These are phyloP conservation scores for Backusella tarrabulga DNA, from an alignment of 192 early-diverging fungal species.

Conservation along the genomic window DNA sequence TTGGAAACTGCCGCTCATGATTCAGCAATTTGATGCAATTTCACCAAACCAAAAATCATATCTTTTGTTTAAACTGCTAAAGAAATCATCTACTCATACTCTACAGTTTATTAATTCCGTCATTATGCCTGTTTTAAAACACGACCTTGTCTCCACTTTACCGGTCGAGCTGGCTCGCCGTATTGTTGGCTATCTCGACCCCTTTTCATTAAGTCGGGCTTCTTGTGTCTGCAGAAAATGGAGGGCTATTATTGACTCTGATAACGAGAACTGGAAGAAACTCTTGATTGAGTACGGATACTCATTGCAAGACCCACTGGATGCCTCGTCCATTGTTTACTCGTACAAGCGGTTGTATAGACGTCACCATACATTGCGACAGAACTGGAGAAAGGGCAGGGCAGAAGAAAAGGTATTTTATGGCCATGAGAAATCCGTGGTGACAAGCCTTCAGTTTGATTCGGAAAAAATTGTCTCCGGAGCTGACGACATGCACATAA, in stretches of 20 bases:
- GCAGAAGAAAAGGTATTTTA: constrained; percentile 57
- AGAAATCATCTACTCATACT: constrained; percentile 73
- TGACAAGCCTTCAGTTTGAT: constrained; percentile 96
- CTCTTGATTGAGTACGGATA: constrained; percentile 48
- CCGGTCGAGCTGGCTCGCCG: constrained; percentile 72
- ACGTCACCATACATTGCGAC: constrained; percentile 72
- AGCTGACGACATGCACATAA: constrained; percentile 88
- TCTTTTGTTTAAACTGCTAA: constrained; percentile 85
- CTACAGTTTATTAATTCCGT: constrained; percentile 91
- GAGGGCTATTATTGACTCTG: constrained; percentile 75
- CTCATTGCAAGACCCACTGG: constrained; percentile 14
- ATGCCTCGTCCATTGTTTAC: constrained; percentile 22
- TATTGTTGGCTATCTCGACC: constrained; percentile 83
- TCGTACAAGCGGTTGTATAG: constrained; percentile 84
- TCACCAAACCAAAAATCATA: constrained; percentile 80
- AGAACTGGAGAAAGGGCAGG: constrained; percentile 80
- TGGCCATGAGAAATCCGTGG: constrained; percentile 80
- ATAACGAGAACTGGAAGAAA: constrained; percentile 50
- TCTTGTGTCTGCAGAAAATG: constrained; percentile 82
- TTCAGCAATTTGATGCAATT: constrained; percentile 70
- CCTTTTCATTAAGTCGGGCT: constrained; percentile 72
- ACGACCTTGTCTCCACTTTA: constrained; percentile 82
- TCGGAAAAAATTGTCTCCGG: constrained; percentile 93
- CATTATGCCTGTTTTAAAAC: constrained; percentile 87
- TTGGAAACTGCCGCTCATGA: constrained; percentile 12